Evolutionary conservation across 495 filamentous ascomycete species (phyloP).

Genomic region (Penicillium canariense): DNA sequence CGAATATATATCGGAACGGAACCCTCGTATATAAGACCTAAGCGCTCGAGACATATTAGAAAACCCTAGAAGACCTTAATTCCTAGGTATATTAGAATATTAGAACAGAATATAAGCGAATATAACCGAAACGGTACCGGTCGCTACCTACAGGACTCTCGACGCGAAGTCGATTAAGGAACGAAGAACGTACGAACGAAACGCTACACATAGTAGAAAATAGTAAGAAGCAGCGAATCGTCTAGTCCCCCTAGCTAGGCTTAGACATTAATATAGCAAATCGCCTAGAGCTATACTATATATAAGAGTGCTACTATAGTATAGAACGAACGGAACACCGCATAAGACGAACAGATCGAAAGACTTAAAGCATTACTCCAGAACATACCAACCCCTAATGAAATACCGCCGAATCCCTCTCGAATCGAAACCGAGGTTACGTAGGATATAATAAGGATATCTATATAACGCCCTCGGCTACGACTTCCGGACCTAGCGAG

Average conservation of each 20-base stretch:
- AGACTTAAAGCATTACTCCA: not conserved
- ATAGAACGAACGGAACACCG: not conserved
- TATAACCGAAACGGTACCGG: not conserved
- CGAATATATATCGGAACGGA: not conserved
- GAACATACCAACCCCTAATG: too few relatives aligned
- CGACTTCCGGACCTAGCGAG: not conserved
- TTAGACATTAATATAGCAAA: not conserved
- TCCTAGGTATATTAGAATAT: not conserved
- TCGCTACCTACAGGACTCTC: too few relatives aligned
- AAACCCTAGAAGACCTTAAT: conserved; percentile 1
- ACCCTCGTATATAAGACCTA: not conserved
- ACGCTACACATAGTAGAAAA: too few relatives aligned
- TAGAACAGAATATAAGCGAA: not conserved
- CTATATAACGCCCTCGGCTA: not conserved
- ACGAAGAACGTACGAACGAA: too few relatives aligned
- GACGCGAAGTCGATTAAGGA: too few relatives aligned
- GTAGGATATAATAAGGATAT: too few relatives aligned
- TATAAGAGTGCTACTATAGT: not conserved
- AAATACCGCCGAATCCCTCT: too few relatives aligned
- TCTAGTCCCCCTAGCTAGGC: not conserved
- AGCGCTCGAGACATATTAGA: not conserved
- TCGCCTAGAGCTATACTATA: not conserved
- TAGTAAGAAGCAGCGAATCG: not conserved
- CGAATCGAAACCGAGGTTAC: too few relatives aligned
- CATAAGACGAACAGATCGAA: conserved; percentile 3